These are phyloP conservation scores for Panicum miliaceum DNA, from an alignment of 176 grass and related monocot species.

Conservation along the genomic window DNA sequence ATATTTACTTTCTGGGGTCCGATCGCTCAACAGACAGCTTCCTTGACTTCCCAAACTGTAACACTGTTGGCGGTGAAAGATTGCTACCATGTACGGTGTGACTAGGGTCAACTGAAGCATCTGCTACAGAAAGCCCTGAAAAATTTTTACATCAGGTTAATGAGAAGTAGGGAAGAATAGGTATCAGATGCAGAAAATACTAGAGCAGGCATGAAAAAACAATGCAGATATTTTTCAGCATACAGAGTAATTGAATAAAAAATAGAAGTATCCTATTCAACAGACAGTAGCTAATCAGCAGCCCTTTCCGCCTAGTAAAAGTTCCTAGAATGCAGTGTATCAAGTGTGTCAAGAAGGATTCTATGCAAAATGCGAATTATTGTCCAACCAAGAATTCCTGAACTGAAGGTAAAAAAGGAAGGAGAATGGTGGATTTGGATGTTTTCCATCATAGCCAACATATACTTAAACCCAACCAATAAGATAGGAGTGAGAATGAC, in stretches of 20 bases:
- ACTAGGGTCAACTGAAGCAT: slow-evolving; percentile 61
- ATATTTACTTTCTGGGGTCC: slow-evolving; percentile 83
- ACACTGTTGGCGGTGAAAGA: slow-evolving; percentile 19
- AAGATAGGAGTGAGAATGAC: background rate
- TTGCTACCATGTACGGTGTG: slow-evolving; percentile 23
- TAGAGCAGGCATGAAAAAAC: background rate
- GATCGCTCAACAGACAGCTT: slow-evolving; percentile 82
- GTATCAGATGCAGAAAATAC: background rate
- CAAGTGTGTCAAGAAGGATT: background rate
- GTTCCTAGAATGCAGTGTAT: slow-evolving; percentile 1
- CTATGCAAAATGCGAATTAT: background rate
- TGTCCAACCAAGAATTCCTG: background rate
- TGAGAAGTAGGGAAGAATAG: background rate
- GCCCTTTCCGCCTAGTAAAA: background rate
- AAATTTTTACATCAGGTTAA: background rate
- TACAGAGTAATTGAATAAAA: background rate
- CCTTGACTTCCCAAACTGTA: slow-evolving; percentile 41
- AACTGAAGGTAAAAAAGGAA: background rate
- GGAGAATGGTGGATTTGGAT: background rate
- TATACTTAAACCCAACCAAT: background rate
- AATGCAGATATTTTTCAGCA: background rate
- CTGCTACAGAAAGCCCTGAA: slow-evolving; percentile 53
- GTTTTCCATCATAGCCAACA: background rate
- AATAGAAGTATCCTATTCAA: background rate
- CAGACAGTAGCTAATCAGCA: background rate